These are phyloP conservation scores for Umbellularia californica DNA, from an alignment of 164 flowering plant species.

Conservation along the genomic window DNA sequence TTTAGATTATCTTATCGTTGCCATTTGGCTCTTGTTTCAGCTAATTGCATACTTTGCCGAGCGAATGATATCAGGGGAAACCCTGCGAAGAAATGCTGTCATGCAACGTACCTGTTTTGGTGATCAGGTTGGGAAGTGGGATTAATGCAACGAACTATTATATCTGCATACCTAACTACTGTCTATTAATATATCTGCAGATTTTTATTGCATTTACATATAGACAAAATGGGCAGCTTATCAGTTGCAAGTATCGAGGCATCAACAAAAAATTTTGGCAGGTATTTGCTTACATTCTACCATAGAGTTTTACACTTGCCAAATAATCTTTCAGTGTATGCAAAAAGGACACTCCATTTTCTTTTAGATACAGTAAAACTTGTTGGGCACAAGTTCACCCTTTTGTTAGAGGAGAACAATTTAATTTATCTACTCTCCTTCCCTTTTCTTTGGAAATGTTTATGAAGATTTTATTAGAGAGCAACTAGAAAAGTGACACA, in stretches of 20 bases:
- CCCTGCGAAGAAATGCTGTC: constrained; percentile 68
- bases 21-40: constrained; percentile 29
- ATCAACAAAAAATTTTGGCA: constrained; percentile 72
- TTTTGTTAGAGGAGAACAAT: not conserved
- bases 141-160: not conserved
- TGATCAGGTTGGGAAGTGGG: constrained; percentile 40
- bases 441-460: too few relatives aligned
- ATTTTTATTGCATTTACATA: constrained; percentile 75
- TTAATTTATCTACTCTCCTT: not conserved
- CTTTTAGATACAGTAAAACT: not conserved
- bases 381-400: not conserved
- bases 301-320: constrained; percentile 1
- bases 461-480: too few relatives aligned
- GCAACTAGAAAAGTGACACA: too few relatives aligned
- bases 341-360: not conserved
- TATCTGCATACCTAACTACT: not conserved
- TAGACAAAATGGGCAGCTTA: constrained; percentile 52
- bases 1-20: not conserved
- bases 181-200: constrained; percentile 30
- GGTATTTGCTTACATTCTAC: constrained; percentile 30
- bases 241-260: constrained; percentile 79
- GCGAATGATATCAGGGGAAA: constrained; percentile 64
- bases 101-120: constrained; percentile 48
- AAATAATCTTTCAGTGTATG: not conserved
- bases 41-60: constrained; percentile 55